These are phyloP conservation scores for Westerdykella sp. DNA, from an alignment of 2,329 filamentous ascomycete genomes.

Conservation along the genomic window DNA sequence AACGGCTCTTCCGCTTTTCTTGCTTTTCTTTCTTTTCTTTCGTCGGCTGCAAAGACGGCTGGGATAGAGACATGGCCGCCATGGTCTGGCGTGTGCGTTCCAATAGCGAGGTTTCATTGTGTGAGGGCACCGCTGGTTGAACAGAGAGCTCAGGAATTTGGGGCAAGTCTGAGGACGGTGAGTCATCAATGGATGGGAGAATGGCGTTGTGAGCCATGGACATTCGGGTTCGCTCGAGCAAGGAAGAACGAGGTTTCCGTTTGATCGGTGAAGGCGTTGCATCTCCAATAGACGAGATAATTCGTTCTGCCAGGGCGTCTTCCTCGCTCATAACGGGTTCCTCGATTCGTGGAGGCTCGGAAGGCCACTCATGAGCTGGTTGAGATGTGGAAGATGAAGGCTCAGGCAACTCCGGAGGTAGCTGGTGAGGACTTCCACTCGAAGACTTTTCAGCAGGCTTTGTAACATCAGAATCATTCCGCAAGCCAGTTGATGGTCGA, in stretches of 20 bases:
- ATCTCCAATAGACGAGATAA: slow-evolving; percentile 35
- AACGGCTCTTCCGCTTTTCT: slow-evolving; percentile 11
- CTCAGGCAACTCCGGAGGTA: slow-evolving; percentile 1
- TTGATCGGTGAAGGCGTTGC: slow-evolving; percentile 39
- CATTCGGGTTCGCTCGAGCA: slow-evolving; percentile 44
- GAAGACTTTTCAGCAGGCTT: slow-evolving; percentile 4
- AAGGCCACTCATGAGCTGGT: slow-evolving; percentile 12
- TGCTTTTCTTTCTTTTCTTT: slow-evolving; percentile 9
- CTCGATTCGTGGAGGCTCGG: slow-evolving; percentile 17
- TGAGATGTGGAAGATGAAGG: slow-evolving; percentile 10
- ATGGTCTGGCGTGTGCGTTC: slow-evolving; percentile 81
- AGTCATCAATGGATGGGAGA: slow-evolving; percentile 5
- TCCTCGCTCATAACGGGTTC: slow-evolving; percentile 15
- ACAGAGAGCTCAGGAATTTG: slow-evolving; percentile 11
- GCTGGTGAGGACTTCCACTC: neutral
- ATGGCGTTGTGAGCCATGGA: slow-evolving; percentile 35
- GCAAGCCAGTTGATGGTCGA: slow-evolving; percentile 12
- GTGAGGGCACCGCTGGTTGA: neutral
- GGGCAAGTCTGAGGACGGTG: slow-evolving; percentile 13
- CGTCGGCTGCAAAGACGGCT: slow-evolving; percentile 15
- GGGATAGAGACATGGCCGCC: slow-evolving; percentile 50
- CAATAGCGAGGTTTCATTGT: slow-evolving; percentile 16
- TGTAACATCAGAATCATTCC: slow-evolving; percentile 5
- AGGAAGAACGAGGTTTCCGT: slow-evolving; percentile 36
- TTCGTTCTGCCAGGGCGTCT: slow-evolving; percentile 34